A percentile compares a stretch with the other conserved stretches of the same genome.
Conservation (phyloP, 164 flowering plant species). For the Umbellularia californica region DNA sequence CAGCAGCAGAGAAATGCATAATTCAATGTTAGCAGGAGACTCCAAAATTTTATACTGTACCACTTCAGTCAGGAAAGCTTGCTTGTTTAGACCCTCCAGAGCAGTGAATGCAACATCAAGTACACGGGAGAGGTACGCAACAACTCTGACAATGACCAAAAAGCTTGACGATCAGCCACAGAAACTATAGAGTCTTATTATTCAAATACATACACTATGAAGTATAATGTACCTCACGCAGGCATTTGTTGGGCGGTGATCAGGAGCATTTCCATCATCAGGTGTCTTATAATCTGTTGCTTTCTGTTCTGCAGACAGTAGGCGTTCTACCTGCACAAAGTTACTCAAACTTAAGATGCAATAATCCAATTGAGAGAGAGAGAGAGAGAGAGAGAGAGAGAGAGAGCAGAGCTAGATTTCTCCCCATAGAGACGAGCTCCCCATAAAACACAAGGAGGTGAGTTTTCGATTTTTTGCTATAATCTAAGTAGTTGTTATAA, state of each 20-base stretch:
- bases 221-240: slow-evolving; percentile 63
- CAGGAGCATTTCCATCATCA: slow-evolving; percentile 92
- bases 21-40: neutral
- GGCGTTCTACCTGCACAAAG: slow-evolving; percentile 73
- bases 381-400: neutral
- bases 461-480: too few relatives aligned
- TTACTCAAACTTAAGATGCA: neutral
- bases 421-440: neutral
- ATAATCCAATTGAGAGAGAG: neutral
- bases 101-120: slow-evolving; percentile 96
- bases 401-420: neutral
- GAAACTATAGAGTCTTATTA: too few relatives aligned
- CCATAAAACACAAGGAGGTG: neutral
- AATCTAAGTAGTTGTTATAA: too few relatives aligned
- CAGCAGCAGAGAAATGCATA: slow-evolving; percentile 1
- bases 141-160: slow-evolving; percentile 58
- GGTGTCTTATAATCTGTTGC: slow-evolving; percentile 86
- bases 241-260: slow-evolving; percentile 97
- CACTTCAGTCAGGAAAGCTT: slow-evolving; percentile 94
- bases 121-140: slow-evolving; percentile 93
- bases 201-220: too few relatives aligned
- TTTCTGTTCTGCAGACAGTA: slow-evolving; percentile 91
- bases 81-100: slow-evolving; percentile 93
- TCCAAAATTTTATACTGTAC: slow-evolving; percentile 30
- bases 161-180: slow-evolving; percentile 4